Evolutionary conservation across 768 basidiomycete species (phyloP).

Genomic region (Agrocybe pediades): DNA sequence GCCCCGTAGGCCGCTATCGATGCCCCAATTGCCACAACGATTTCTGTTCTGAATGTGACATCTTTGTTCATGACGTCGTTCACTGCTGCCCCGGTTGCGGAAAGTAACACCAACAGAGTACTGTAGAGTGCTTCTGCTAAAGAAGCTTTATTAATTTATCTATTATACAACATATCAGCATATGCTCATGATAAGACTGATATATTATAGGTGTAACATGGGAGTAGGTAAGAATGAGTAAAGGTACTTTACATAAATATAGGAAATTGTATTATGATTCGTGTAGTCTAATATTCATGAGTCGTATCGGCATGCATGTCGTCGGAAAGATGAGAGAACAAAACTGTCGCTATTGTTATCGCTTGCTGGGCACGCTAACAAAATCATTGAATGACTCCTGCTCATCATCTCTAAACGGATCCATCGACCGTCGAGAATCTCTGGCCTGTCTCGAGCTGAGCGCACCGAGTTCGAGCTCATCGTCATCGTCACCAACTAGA

Average conservation of each 20-base stretch:
- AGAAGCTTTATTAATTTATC: not conserved
- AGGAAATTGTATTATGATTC: not conserved
- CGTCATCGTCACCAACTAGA: conserved; percentile 17
- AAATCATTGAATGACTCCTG: conserved; percentile 12
- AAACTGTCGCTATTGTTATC: conserved; percentile 10
- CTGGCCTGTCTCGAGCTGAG: conserved; percentile 7
- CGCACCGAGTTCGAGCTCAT: conserved; percentile 10
- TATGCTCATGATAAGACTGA: too few relatives aligned
- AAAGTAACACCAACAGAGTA: conserved; percentile 36
- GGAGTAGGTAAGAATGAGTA: not conserved
- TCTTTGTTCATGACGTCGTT: conserved; percentile 93
- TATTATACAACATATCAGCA: not conserved
- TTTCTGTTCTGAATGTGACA: conserved; percentile 95
- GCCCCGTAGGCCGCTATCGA: conserved; percentile 83
- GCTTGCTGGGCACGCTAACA: not conserved
- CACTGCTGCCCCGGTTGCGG: conserved; percentile 94
- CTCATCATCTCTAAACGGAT: conserved; percentile 28
- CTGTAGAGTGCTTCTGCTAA: not conserved
- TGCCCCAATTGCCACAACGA: conserved; percentile 85
- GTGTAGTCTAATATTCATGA: not conserved
- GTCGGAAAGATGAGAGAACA: not conserved
- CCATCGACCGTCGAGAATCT: conserved; percentile 25
- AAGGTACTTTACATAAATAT: conserved; percentile 7
- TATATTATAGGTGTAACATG: too few relatives aligned
- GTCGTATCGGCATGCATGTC: not conserved